Percentiles rank a stretch among this genome's conserved stretches.
Evolutionary conservation across 2,329 filamentous ascomycete species (phyloP).

Genomic region (Hypoxylon sp.): DNA sequence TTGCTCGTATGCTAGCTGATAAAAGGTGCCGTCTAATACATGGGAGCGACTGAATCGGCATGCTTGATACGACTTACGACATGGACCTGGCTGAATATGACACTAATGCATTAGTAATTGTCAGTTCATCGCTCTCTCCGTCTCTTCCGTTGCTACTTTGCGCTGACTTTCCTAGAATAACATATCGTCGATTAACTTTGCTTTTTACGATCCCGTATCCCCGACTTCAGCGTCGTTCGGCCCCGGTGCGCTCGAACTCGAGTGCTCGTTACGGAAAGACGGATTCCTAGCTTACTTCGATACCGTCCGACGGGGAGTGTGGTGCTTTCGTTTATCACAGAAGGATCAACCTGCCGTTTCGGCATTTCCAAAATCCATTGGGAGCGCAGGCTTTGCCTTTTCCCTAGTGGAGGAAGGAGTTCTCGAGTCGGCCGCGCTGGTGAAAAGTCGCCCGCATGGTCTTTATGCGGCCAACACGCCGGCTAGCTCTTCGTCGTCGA

Average conservation of each 20-base stretch:
- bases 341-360: constrained; percentile 51
- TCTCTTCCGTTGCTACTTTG: constrained; percentile 29
- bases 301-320: constrained; percentile 61
- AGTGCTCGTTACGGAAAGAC: constrained; percentile 62
- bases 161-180: constrained; percentile 59
- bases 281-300: constrained; percentile 68
- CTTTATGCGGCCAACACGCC: constrained; percentile 59
- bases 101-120: constrained; percentile 70
- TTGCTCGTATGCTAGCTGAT: constrained; percentile 18
- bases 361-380: constrained; percentile 56
- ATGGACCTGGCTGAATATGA: constrained; percentile 74
- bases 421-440: constrained; percentile 63
- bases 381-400: constrained; percentile 59
- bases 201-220: constrained; percentile 64
- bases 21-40: constrained; percentile 34
- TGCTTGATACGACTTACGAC: constrained; percentile 57
- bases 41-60: constrained; percentile 39
- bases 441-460: constrained; percentile 57
- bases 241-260: constrained; percentile 63
- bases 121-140: constrained; percentile 51
- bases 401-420: constrained; percentile 61
- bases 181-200: constrained; percentile 66
- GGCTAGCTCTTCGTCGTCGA: constrained; percentile 61
- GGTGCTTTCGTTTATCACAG: constrained; percentile 64
- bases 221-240: constrained; percentile 59